phyloP scores from a whole-genome alignment of 805 yeast species.

The Vanderwaltozyma yarrowii region DNA sequence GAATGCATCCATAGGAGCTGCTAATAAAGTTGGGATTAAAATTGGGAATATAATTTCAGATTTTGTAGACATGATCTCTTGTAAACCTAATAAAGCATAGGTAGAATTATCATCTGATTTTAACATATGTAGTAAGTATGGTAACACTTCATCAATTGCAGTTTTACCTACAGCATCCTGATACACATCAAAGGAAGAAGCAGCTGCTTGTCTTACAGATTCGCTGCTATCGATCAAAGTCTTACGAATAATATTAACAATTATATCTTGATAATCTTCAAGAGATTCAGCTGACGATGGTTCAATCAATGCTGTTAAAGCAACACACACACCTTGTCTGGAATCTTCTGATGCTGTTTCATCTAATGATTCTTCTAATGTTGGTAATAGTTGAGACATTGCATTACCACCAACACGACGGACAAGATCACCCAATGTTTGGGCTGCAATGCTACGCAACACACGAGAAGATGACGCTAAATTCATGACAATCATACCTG shows the following conservation, averaged over 20 bases:
- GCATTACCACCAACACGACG: conserved; percentile 89
- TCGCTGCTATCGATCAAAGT: conserved; percentile 69
- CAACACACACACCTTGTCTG: conserved; percentile 94
- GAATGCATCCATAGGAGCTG: conserved; percentile 71
- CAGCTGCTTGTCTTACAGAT: conserved; percentile 82
- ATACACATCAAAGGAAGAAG: conserved; percentile 78
- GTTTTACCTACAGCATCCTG: conserved; percentile 73
- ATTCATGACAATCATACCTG: conserved; percentile 67
- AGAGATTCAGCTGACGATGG: conserved; percentile 58
- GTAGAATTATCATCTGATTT: conserved; percentile 50
- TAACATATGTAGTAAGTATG: conserved; percentile 64
- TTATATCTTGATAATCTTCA: conserved; percentile 50
- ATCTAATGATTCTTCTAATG: conserved; percentile 55
- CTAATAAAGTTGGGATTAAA: conserved; percentile 71
- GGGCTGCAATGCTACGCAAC: conserved; percentile 82
- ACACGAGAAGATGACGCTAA: conserved; percentile 73
- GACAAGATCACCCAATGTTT: conserved; percentile 87
- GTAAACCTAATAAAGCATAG: conserved; percentile 75
- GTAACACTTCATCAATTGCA: conserved; percentile 84
- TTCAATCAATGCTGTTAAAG: conserved; percentile 72
- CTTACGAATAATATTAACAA: conserved; percentile 65
- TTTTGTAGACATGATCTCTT: conserved; percentile 85
- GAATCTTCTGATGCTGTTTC: conserved; percentile 65
- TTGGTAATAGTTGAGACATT: conserved; percentile 73
- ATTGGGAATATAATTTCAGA: conserved; percentile 91